Conservation (phyloP, 768 basidiomycete species). For the Imleria badia region DNA sequence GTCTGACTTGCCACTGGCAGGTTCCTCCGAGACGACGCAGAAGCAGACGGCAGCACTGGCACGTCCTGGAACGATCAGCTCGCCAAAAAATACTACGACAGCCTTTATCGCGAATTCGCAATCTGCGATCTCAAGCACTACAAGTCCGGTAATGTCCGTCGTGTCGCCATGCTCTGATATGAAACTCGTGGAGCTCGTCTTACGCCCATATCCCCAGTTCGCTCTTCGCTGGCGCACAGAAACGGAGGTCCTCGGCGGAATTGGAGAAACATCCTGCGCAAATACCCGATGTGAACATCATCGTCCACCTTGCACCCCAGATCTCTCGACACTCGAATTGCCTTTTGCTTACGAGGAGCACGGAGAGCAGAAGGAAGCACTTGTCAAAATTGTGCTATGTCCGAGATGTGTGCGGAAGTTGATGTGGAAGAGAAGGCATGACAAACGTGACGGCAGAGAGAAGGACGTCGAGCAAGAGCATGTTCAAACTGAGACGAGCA, state of each 20-base stretch:
- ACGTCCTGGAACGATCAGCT: conserved; percentile 82
- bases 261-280: conserved; percentile 86
- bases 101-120: conserved; percentile 88
- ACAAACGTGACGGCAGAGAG: conserved; percentile 40
- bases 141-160: conserved; percentile 81
- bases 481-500: too few relatives aligned
- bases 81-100: conserved; percentile 85
- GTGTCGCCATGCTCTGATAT: background rate
- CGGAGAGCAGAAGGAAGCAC: conserved; percentile 68
- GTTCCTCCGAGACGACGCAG: conserved; percentile 66
- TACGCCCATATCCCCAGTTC: conserved; percentile 47
- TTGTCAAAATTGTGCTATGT: conserved; percentile 93
- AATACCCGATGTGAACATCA: conserved; percentile 84
- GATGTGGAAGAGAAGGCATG: conserved; percentile 78
- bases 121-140: conserved; percentile 95
- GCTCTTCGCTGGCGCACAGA: conserved; percentile 94
- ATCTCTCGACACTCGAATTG: conserved; percentile 77
- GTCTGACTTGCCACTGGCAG: conserved; percentile 36
- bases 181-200: background rate
- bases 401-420: conserved; percentile 76
- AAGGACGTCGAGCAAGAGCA: background rate
- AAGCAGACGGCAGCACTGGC: conserved; percentile 9
- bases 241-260: conserved; percentile 79
- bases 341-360: conserved; percentile 88
- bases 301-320: conserved; percentile 29